Evolutionary conservation across 1,139 yeast species (phyloP), one percentile per base, ranked within the genome.

Genomic region (Candida neerlandica): DNA sequence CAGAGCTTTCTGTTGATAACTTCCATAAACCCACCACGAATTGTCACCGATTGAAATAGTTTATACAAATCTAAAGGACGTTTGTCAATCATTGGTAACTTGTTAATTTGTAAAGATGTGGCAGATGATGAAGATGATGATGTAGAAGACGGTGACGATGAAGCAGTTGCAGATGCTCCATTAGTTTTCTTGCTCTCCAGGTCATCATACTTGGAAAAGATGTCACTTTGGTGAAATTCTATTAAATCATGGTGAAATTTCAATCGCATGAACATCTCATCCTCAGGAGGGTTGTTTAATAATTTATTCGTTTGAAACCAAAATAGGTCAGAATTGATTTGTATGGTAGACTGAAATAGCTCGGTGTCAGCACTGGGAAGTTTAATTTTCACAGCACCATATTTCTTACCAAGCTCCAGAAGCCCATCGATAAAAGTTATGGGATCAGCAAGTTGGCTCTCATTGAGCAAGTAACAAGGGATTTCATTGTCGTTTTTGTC

Each of bases 361-460:
- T 57, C 74, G 27, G 50, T 48, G 16, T 55, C 78, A 74, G 18
- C 59, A 51, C 5, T 58, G 54, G 88, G 86, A 0, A 87, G 80
- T n/a, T 76, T 71, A 18, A 90, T 68, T 62, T 88, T 89, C 27
- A 89, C 74, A n/a, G 92, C 94, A 1, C 96, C 96, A 60, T 73
- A 78, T 43, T 70, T 60, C 47, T 64, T 63, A 0, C 90, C 92
- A 6, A 70, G 52, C 4, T 68, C 70, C 23, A 54, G 49, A 2
- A 81, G 61, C 21, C 75, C 67, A 53, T 82, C 85, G 43, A 85
- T 73, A 51, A 81, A 77, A 32, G 60, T 62, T 14, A 80, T 67
- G 2, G 84, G 84, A 61, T 84, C 86, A 19, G 69, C 62, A 50
- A 51, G 38, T 52, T 78, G 79, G 5, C 69, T 70, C 30, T 65